Conservation (phyloP, 805 yeast genomes). For the Starmerella stellata region DNA sequence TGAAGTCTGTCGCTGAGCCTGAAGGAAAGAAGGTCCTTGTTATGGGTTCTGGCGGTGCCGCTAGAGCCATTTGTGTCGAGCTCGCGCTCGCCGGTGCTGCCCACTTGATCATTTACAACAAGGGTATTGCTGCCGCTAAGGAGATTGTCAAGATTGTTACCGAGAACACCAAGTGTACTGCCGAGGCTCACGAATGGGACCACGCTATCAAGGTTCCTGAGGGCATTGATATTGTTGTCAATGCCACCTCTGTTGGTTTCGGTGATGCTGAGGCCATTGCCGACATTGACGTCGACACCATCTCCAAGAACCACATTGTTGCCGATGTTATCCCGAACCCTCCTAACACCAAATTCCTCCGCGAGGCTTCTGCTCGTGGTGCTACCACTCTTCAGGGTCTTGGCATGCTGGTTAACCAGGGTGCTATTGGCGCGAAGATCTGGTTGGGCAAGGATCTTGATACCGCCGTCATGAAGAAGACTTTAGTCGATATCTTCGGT, state of each 20-base stretch:
- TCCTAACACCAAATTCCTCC: background rate
- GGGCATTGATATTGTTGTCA: conserved; percentile 1
- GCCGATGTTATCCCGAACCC: conserved; percentile 1
- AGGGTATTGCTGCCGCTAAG: background rate
- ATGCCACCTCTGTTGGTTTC: background rate
- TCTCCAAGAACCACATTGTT: background rate
- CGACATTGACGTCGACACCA: background rate
- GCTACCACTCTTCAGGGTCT: background rate
- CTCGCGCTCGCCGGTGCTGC: background rate
- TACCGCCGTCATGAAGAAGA: background rate
- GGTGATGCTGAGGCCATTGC: conserved; percentile 1
- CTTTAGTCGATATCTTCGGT: background rate
- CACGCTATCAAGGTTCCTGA: background rate
- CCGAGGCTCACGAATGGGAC: background rate
- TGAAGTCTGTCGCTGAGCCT: background rate
- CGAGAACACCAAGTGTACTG: background rate
- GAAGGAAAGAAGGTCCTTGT: background rate
- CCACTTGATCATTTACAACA: background rate
- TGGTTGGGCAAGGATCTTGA: background rate
- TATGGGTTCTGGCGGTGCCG: conserved; percentile 1
- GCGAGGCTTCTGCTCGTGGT: background rate
- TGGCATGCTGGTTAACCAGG: background rate
- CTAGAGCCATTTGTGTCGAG: background rate
- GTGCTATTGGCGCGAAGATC: background rate
- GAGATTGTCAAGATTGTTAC: background rate